Percentiles rank a stretch among this genome's conserved stretches.
Evolutionary conservation across 768 basidiomycete species (phyloP).

Genomic region (Boletus sp.): DNA sequence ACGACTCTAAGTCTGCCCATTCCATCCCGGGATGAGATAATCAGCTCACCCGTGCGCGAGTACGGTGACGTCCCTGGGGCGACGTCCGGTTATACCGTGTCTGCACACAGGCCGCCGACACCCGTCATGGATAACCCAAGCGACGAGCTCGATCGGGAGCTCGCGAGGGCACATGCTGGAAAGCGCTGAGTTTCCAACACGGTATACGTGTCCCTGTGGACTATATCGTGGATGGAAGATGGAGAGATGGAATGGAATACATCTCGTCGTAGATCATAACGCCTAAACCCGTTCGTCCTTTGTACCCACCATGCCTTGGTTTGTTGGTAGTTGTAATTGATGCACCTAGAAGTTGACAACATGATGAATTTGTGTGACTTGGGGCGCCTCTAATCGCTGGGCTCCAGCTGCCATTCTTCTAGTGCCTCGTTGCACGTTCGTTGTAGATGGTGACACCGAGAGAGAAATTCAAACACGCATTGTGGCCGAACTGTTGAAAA

Average conservation of each 20-base stretch:
- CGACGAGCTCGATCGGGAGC: constrained; percentile 80
- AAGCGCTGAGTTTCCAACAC: constrained; percentile 19
- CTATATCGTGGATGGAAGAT: not conserved
- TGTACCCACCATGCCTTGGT: not conserved
- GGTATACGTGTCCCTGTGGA: not conserved
- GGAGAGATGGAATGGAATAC: not conserved
- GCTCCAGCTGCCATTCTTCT: too few species aligned
- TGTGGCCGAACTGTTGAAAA: too few species aligned
- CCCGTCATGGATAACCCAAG: constrained; percentile 85
- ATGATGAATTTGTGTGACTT: not conserved
- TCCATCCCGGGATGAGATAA: constrained; percentile 77
- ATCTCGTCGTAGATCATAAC: not conserved
- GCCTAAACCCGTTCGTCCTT: not conserved
- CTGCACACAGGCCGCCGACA: constrained; percentile 48
- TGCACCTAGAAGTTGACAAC: not conserved
- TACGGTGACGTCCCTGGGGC: constrained; percentile 56
- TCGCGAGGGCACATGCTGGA: constrained; percentile 67
- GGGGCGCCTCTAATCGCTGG: too few species aligned
- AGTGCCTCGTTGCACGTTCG: too few species aligned
- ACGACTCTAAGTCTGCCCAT: constrained; percentile 60
- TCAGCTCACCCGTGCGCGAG: constrained; percentile 73
- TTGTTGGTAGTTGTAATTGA: not conserved
- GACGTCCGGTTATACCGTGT: constrained; percentile 65
- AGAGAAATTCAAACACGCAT: too few species aligned
- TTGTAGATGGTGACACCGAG: too few species aligned